phyloP scores from a whole-genome alignment of 1,139 yeast genomes.

The Geotrichum bryndzae region DNA sequence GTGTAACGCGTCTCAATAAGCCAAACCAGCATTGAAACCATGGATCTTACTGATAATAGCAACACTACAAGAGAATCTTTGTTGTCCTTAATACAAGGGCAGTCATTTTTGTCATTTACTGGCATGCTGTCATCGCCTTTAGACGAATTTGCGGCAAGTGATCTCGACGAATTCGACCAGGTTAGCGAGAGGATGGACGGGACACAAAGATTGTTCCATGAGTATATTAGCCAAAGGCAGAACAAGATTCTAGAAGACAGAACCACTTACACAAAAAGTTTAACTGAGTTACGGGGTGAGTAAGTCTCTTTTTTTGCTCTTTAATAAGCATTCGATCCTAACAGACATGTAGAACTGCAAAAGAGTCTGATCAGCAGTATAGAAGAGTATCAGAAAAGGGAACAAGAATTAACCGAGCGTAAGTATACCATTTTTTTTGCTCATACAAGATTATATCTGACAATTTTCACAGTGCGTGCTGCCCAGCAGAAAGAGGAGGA shows the following conservation, averaged over 20 bases:
- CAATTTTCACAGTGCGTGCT: slow-evolving; percentile 18
- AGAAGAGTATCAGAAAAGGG: slow-evolving; percentile 25
- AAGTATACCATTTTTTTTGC: background rate
- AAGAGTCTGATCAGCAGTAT: slow-evolving; percentile 25
- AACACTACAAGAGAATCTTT: background rate
- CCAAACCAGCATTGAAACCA: background rate
- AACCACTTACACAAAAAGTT: slow-evolving; percentile 22
- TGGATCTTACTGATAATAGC: background rate
- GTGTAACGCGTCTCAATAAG: background rate
- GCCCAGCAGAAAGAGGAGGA: slow-evolving; percentile 25
- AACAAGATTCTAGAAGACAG: slow-evolving; percentile 25
- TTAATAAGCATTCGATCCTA: background rate
- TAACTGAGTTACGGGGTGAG: slow-evolving; percentile 22
- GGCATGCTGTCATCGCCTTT: background rate
- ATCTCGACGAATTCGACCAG: slow-evolving; percentile 24
- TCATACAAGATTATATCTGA: background rate
- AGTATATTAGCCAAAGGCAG: slow-evolving; percentile 23
- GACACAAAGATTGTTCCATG: slow-evolving; percentile 27
- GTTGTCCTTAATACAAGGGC: background rate
- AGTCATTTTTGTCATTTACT: slow-evolving; percentile 3
- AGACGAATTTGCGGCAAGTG: slow-evolving; percentile 23
- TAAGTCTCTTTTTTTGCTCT: background rate
- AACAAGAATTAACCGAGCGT: slow-evolving; percentile 20
- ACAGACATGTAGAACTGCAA: slow-evolving; percentile 20
- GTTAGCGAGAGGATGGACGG: slow-evolving; percentile 26